phyloP scores from a whole-genome alignment of 2,329 filamentous ascomycete genomes.

The Ophiosphaerella korrae region DNA sequence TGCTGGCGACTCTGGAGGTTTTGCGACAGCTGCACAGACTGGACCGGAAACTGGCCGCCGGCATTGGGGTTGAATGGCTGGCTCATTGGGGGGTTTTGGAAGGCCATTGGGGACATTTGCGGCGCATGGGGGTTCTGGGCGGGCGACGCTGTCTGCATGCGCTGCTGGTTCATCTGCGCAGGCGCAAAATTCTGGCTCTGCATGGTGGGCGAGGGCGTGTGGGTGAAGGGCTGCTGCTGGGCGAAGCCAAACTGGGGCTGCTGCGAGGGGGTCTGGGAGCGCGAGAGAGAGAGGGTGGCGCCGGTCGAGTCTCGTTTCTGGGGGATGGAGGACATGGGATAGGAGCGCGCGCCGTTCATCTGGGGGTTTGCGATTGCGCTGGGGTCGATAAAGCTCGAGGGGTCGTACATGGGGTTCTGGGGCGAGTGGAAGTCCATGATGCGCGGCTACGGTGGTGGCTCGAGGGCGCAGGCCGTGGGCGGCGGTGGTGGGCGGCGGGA shows the following conservation, averaged over 20 bases:
- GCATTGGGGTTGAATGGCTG: slow-evolving; percentile 49
- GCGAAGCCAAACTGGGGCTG: slow-evolving; percentile 68
- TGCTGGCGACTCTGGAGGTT: slow-evolving; percentile 57
- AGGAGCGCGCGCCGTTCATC: slow-evolving; percentile 77
- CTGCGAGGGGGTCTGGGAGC: slow-evolving; percentile 90
- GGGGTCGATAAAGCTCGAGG: slow-evolving; percentile 47
- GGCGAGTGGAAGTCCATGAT: slow-evolving; percentile 45
- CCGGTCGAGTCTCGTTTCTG: slow-evolving; percentile 89
- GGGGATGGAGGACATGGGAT: slow-evolving; percentile 89
- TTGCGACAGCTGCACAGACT: slow-evolving; percentile 55
- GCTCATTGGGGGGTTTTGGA: slow-evolving; percentile 42
- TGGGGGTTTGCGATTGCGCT: slow-evolving; percentile 50
- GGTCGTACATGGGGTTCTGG: slow-evolving; percentile 45
- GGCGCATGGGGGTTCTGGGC: slow-evolving; percentile 72
- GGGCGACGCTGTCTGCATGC: slow-evolving; percentile 89
- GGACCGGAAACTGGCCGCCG: slow-evolving; percentile 51
- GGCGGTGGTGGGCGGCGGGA: slow-evolving; percentile 12
- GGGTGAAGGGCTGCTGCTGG: slow-evolving; percentile 72
- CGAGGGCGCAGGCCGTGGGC: slow-evolving; percentile 2
- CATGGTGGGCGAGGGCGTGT: slow-evolving; percentile 94
- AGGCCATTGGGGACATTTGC: slow-evolving; percentile 48
- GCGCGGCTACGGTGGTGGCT: slow-evolving; percentile 24
- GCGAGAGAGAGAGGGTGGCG: slow-evolving; percentile 87
- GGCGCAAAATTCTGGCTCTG: slow-evolving; percentile 73
- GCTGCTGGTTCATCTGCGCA: slow-evolving; percentile 58